Base-by-base conservation (phyloP, 176 grass and related monocot species). In the Secale cereale region DNA sequence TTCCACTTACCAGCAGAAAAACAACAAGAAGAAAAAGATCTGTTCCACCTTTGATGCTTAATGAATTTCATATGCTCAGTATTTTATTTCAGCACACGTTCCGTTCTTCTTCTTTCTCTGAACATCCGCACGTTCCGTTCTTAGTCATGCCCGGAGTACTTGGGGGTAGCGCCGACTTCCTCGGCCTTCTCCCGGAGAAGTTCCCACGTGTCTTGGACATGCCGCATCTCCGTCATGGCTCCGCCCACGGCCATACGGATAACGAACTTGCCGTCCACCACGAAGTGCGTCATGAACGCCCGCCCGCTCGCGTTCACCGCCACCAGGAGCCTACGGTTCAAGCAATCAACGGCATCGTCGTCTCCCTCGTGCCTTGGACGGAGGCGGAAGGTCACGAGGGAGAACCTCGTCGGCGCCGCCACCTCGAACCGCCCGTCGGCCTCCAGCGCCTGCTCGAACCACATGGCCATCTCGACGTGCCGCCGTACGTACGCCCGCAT, bases 131-230 rank as follows among this genome's bases (percentile, higher is more conserved):
- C 15, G 48, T 52, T 52, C 16, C 48, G 48, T 52, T 52, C 43
- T 46, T 46, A 46, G 12, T 50, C 14, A 50, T 50, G 46, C 46
- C 15, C 15, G 50, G 17, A 52, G 48, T 6, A 4, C 12, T 52
- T 19, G 5, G 6, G 48, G 17, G 20, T 17, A 20, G 17, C 52
- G 52, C 52, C 7, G 52, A 91, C 36, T 25, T 88, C 69, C 1
- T 67, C n/a, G 2, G 86, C 78, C 2, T 29, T 85, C 62, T 13
- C 39, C 62, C 76, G 79, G 56, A 92, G 61, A 27, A 92, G 73
- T 22, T 81, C 85, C 87, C 90, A 92, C 17, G 77, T 79, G 30
- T 70, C 68, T 37, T 45, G 14, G 23, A 92, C 81, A 20, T 90
- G 91, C 22, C 50, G 50, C n/a, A 87, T 77, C 81, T 87, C 84